Percentiles rank a stretch among this genome's conserved stretches.
Evolutionary conservation across 352 stramenopile genomes (phyloP).

Genomic region (Globisporangium canariense): DNA sequence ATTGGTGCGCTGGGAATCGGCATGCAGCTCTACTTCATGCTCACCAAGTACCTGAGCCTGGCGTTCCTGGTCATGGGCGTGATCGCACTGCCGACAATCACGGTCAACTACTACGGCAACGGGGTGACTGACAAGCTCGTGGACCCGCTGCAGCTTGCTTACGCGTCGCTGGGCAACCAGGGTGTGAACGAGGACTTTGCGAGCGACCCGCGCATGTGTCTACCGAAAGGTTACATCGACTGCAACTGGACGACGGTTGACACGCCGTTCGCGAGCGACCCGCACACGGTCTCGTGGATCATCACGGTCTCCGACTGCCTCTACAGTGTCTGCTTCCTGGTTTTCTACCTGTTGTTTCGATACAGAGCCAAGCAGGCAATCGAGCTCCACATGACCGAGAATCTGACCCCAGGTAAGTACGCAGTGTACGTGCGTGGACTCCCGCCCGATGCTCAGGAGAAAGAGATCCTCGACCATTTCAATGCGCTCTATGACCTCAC

Average conservation of each 20-base stretch:
- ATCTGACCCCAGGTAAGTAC: slow-evolving; percentile 81
- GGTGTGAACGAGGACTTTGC: slow-evolving; percentile 58
- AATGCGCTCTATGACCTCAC: slow-evolving; percentile 70
- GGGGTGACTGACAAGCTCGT: slow-evolving; percentile 62
- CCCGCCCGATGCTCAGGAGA: slow-evolving; percentile 53
- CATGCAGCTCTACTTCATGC: slow-evolving; percentile 83
- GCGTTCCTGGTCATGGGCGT: slow-evolving; percentile 72
- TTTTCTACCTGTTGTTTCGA: slow-evolving; percentile 62
- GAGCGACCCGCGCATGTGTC: slow-evolving; percentile 38
- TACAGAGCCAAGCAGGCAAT: slow-evolving; percentile 42
- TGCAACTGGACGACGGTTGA: slow-evolving; percentile 62
- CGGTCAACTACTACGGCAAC: slow-evolving; percentile 62
- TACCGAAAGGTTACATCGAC: slow-evolving; percentile 58
- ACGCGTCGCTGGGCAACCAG: slow-evolving; percentile 76
- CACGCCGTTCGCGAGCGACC: slow-evolving; percentile 65
- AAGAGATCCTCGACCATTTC: slow-evolving; percentile 76
- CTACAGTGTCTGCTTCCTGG: slow-evolving; percentile 68
- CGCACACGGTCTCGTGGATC: slow-evolving; percentile 65
- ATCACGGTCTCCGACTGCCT: slow-evolving; percentile 56
- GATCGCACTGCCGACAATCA: slow-evolving; percentile 55
- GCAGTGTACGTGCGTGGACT: slow-evolving; percentile 73
- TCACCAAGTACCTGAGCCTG: slow-evolving; percentile 71
- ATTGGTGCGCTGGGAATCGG: slow-evolving; percentile 79
- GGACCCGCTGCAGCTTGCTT: slow-evolving; percentile 68
- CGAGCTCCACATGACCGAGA: slow-evolving; percentile 65